Evolutionary conservation across 305 asterid species (phyloP).

Genomic region (Fraxinus floribunda): DNA sequence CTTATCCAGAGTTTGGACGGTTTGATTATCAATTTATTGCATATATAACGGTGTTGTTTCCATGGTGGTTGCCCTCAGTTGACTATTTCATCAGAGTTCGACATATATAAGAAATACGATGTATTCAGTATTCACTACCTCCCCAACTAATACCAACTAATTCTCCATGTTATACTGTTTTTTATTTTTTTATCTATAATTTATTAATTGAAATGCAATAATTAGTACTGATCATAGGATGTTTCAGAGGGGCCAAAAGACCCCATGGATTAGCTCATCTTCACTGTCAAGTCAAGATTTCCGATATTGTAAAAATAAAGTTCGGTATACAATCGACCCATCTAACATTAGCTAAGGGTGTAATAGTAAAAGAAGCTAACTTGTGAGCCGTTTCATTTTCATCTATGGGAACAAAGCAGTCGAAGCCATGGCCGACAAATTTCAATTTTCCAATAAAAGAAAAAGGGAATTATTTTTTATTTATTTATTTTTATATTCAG

Average conservation of each 20-base stretch:
- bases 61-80: conserved; percentile 12
- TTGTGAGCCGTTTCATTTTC: neutral
- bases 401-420: neutral
- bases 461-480: neutral
- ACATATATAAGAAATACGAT: neutral
- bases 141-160: conserved; percentile 25
- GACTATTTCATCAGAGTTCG: neutral
- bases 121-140: neutral
- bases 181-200: neutral
- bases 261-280: neutral
- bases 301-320: neutral
- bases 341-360: neutral
- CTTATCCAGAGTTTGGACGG: neutral
- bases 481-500: neutral
- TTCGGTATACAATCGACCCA: neutral
- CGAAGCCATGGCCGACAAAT: neutral
- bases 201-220: neutral
- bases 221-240: neutral
- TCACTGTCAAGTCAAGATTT: neutral
- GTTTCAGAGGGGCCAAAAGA: neutral
- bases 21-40: neutral
- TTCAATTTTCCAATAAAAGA: neutral
- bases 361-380: neutral
- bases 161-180: neutral
- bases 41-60: neutral